A percentile compares a stretch with the other conserved stretches of the same genome.
Evolutionary conservation across 495 filamentous ascomycete species (phyloP).

Genomic region (Penicillium chermesinum): DNA sequence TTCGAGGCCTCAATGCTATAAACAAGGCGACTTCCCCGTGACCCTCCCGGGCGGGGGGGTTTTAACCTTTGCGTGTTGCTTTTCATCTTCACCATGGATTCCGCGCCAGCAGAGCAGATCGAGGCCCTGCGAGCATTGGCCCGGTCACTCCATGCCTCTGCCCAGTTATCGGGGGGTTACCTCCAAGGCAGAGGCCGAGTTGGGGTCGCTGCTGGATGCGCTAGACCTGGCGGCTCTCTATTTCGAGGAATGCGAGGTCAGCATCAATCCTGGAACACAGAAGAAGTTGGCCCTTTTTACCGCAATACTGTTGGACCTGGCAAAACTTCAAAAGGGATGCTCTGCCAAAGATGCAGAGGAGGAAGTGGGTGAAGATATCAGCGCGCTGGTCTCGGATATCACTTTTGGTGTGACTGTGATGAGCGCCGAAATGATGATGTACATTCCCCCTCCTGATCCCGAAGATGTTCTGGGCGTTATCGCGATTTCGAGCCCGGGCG

Average conservation of each 20-base stretch:
- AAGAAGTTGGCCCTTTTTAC: constrained; percentile 8
- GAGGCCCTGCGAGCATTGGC: neutral
- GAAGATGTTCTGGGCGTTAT: too few species aligned
- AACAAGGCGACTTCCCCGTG: neutral
- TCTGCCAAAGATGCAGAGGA: neutral
- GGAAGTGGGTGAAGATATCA: constrained; percentile 10
- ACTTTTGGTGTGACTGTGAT: constrained; percentile 11
- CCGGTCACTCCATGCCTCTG: neutral
- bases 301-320: constrained; percentile 11
- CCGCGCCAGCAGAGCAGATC: neutral
- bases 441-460: too few species aligned
- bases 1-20: neutral
- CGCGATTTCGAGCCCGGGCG: too few species aligned
- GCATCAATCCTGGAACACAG: neutral
- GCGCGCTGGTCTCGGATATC: constrained; percentile 7
- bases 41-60: neutral
- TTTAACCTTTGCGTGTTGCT: neutral
- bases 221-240: neutral
- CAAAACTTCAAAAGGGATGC: constrained; percentile 11
- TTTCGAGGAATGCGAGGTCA: neutral
- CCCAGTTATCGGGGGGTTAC: neutral
- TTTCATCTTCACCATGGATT: neutral
- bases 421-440: constrained; percentile 17
- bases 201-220: neutral
- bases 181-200: neutral